phyloP scores from a whole-genome alignment of 2,329 filamentous ascomycete genomes.

The Cladosporium halotolerans region DNA sequence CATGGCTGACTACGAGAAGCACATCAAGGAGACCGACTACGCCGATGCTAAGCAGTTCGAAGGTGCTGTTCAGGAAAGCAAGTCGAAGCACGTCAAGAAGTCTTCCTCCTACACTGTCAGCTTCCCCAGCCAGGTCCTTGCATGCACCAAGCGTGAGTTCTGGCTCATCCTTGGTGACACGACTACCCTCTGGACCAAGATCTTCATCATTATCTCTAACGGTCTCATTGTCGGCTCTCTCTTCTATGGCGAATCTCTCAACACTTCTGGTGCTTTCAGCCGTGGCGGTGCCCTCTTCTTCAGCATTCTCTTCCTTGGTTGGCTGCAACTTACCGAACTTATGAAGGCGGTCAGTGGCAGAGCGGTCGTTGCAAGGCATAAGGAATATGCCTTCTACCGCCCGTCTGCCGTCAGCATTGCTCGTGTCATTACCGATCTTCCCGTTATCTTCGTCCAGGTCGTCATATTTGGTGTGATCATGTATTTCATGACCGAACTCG shows the following conservation, averaged over 20 bases:
- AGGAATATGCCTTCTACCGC: constrained; percentile 64
- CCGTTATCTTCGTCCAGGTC: constrained; percentile 53
- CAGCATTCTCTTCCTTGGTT: constrained; percentile 59
- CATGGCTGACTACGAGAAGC: constrained; percentile 54
- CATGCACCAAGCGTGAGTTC: constrained; percentile 65
- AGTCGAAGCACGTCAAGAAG: constrained; percentile 61
- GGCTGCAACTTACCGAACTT: constrained; percentile 70
- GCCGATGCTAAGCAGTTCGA: constrained; percentile 60
- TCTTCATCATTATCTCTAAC: constrained; percentile 71
- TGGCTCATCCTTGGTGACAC: constrained; percentile 73
- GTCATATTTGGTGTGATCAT: constrained; percentile 56
- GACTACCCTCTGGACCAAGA: constrained; percentile 68
- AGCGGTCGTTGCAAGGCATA: constrained; percentile 61
- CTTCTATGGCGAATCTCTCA: constrained; percentile 61
- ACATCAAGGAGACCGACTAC: constrained; percentile 51
- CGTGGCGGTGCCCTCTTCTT: constrained; percentile 61
- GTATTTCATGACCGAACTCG: constrained; percentile 59
- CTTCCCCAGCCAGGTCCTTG: constrained; percentile 63
- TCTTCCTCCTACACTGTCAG: constrained; percentile 72
- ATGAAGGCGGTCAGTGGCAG: constrained; percentile 70
- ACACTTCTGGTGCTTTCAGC: constrained; percentile 57
- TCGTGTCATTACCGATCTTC: constrained; percentile 57
- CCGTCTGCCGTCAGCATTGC: constrained; percentile 59
- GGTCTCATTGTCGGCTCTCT: constrained; percentile 70
- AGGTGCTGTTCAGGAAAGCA: constrained; percentile 54